phyloP scores from a whole-genome alignment of 2,329 filamentous ascomycete genomes.

The Aspergillus bombycis region DNA sequence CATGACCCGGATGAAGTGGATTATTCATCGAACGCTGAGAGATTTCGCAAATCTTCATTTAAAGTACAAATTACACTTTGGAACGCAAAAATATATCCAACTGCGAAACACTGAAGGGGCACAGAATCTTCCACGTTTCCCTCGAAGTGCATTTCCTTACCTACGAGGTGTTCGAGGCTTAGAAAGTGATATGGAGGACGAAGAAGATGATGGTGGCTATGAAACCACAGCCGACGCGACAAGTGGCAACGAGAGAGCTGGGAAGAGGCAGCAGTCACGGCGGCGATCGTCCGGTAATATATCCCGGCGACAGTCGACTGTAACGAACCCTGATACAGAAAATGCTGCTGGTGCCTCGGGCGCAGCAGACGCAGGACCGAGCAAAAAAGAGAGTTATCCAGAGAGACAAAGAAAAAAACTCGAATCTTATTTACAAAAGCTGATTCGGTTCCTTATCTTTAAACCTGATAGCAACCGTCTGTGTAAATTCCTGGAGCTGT shows the following conservation, averaged over 20 bases:
- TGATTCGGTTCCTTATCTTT: slow-evolving; percentile 97
- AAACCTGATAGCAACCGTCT: slow-evolving; percentile 91
- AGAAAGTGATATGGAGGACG: slow-evolving; percentile 78
- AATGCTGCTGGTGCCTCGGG: slow-evolving; percentile 37
- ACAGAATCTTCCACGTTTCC: slow-evolving; percentile 86
- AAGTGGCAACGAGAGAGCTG: slow-evolving; percentile 67
- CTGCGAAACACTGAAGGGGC: slow-evolving; percentile 68
- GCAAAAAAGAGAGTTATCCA: slow-evolving; percentile 64
- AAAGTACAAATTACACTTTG: slow-evolving; percentile 86
- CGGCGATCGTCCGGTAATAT: slow-evolving; percentile 60
- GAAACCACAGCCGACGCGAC: slow-evolving; percentile 64
- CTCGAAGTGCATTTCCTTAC: slow-evolving; percentile 85
- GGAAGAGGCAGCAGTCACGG: slow-evolving; percentile 46
- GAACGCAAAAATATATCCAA: slow-evolving; percentile 80
- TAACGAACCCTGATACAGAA: slow-evolving; percentile 43
- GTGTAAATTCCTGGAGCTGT: slow-evolving; percentile 94
- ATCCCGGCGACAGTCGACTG: slow-evolving; percentile 62
- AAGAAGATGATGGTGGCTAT: slow-evolving; percentile 54
- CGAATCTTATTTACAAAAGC: slow-evolving; percentile 86
- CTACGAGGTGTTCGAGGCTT: slow-evolving; percentile 78
- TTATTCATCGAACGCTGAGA: slow-evolving; percentile 79
- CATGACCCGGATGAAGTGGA: slow-evolving; percentile 95
- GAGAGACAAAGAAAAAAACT: slow-evolving; percentile 83
- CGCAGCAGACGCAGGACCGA: slow-evolving; percentile 39
- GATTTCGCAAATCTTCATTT: slow-evolving; percentile 93